Conservation (phyloP, 257 asterid genomes). For the Plectranthus barbatus region DNA sequence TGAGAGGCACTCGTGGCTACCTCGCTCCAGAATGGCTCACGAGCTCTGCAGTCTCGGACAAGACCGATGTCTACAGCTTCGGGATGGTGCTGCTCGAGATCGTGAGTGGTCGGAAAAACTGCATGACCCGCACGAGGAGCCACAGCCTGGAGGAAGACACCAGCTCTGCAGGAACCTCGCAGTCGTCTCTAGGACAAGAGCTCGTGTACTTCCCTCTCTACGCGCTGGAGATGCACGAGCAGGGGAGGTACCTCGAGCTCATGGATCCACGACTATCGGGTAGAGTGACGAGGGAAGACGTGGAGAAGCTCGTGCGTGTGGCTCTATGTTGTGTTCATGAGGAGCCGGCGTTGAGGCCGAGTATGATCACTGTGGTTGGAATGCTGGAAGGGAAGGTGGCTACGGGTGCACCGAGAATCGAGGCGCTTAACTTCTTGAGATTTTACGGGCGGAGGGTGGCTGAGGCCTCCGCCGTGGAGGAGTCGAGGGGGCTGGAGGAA, state of each 20-base stretch:
- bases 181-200: constrained; percentile 13
- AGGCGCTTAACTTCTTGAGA: constrained; percentile 49
- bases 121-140: constrained; percentile 22
- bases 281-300: constrained; percentile 39
- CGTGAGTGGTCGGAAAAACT: constrained; percentile 68
- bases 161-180: constrained; percentile 10
- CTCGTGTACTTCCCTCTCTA: constrained; percentile 46
- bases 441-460: constrained; percentile 53
- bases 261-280: constrained; percentile 50
- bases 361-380: constrained; percentile 53
- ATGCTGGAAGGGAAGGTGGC: constrained; percentile 58
- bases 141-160: constrained; percentile 25
- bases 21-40: constrained; percentile 88
- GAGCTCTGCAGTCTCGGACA: constrained; percentile 60
- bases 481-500: constrained; percentile 5
- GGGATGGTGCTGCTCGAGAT: constrained; percentile 74
- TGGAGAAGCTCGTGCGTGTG: constrained; percentile 50
- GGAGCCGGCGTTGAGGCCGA: constrained; percentile 65
- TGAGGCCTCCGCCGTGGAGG: constrained; percentile 30
- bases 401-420: constrained; percentile 32
- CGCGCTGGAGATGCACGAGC: constrained; percentile 67
- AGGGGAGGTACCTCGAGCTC: constrained; percentile 50
- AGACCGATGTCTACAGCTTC: constrained; percentile 67
- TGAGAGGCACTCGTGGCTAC: constrained; percentile 85
- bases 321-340: constrained; percentile 73